Percentiles rank a stretch among this genome's conserved stretches.
Evolutionary conservation across 2,329 filamentous ascomycete species (phyloP).

Genomic region (Monilinia fructicola): DNA sequence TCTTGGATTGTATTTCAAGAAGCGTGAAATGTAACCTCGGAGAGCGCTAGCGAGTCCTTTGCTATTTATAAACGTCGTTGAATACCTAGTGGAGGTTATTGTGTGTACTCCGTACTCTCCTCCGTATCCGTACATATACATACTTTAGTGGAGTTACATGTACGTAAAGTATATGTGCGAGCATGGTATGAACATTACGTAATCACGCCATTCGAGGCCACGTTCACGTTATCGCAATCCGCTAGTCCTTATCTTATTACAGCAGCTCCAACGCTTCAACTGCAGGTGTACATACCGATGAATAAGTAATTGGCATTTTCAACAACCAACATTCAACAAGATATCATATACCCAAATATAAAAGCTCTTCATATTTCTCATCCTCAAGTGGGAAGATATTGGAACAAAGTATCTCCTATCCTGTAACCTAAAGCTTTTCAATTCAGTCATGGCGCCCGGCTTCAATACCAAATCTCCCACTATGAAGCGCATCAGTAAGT

Average conservation of each 20-base stretch:
- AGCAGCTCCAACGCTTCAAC: neutral
- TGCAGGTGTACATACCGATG: neutral
- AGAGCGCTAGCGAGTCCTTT: no score
- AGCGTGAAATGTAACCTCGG: no score
- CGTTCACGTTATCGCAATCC: constrained; percentile 11
- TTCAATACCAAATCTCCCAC: constrained; percentile 78
- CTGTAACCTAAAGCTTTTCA: neutral
- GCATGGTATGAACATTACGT: neutral
- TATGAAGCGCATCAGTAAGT: constrained; percentile 76
- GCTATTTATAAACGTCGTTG: no score
- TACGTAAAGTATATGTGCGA: no score
- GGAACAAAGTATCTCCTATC: no score
- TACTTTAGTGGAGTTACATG: no score
- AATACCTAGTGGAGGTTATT: no score
- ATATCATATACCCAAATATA: neutral
- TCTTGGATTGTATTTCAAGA: neutral
- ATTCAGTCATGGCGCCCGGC: constrained; percentile 32
- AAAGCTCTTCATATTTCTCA: neutral
- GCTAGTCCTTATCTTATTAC: constrained; percentile 9
- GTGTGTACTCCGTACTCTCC: no score
- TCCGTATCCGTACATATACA: no score
- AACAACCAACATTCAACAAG: neutral
- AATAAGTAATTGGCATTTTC: neutral
- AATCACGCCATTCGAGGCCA: neutral
- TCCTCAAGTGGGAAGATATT: neutral